These are phyloP conservation scores for Irpex lacteus DNA, from an alignment of 1,284 basidiomycete species.

Conservation along the genomic window DNA sequence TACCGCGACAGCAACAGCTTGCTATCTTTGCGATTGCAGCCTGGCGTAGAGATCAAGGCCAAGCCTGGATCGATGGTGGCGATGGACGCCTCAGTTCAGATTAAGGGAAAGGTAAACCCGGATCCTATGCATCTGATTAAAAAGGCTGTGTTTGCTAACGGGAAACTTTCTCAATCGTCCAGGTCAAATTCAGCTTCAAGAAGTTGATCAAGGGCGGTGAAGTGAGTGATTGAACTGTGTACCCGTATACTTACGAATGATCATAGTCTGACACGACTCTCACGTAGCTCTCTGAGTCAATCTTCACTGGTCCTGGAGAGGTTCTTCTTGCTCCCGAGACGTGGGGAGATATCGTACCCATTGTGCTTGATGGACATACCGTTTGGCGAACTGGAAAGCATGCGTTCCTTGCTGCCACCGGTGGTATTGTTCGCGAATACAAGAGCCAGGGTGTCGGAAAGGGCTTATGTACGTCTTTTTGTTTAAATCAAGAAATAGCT, in stretches of 20 bases:
- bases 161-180: neutral
- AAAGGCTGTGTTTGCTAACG: neutral
- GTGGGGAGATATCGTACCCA: conserved; percentile 33
- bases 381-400: conserved; percentile 31
- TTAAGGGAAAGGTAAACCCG: conserved; percentile 27
- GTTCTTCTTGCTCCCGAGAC: conserved; percentile 32
- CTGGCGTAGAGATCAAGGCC: conserved; percentile 27
- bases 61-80: conserved; percentile 34
- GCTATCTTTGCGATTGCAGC: conserved; percentile 27
- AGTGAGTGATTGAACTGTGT: conserved; percentile 13
- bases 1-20: conserved; percentile 33
- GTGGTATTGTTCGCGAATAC: conserved; percentile 21
- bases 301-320: conserved; percentile 31
- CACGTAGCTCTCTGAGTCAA: conserved; percentile 25
- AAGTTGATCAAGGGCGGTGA: conserved; percentile 28
- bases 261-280: neutral
- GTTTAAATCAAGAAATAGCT: neutral
- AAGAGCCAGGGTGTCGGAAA: conserved; percentile 31
- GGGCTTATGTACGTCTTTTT: conserved; percentile 25
- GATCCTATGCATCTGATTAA: neutral
- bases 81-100: conserved; percentile 30
- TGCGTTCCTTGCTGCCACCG: conserved; percentile 30
- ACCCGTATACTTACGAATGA: neutral
- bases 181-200: conserved; percentile 29
- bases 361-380: conserved; percentile 26